Base-by-base conservation (phyloP, 352 stramenopile species). In the Phytophthora podocarpi region DNA sequence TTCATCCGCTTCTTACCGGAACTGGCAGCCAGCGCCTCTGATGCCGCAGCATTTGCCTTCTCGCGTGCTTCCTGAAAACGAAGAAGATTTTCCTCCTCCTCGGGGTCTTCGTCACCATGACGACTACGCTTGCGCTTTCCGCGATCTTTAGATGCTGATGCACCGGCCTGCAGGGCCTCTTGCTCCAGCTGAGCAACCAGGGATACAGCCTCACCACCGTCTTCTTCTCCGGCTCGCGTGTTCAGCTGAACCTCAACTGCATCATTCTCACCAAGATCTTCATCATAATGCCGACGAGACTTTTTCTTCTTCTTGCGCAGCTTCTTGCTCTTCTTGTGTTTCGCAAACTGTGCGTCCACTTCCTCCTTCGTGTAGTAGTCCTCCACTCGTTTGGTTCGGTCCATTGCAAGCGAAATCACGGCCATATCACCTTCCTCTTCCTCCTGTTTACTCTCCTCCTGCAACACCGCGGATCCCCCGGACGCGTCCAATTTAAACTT, bases 321-420 rank as follows among this genome's bases (percentile, higher is more conserved):
- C 43, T 96, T 95, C 59, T 93, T 91, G 70, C 90, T 91, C 58
- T 89, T 90, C 51, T 91, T 76, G 36, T 64, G 59, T 18, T 70
- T 89, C 11, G 78, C 74, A 68, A 97, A 96, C 55, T 95, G 82
- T 23, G 87, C 75, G 12, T 80, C 80, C 56, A 96, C 82, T 55
- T 97, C 90, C 28, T 95, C 82, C 3, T 85, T 68, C 3, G 90
- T 96, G 50, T 85, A 95, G 67, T 92, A 96, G 39, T 97, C 90
- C 37, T 87, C 72, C 13, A 74, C 70, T 20, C 61, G 35, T 53
- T 81, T 84, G 0, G 32, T 73, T 40, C 82, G 68, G 50, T 82
- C 62, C 59, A 83, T 87, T 18, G 73, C 67, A 4, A 95, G 62
- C 31, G 82, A 91, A 18, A 93, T 70, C 31, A 90, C 80, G 2